phyloP scores from a whole-genome alignment of 2,329 filamentous ascomycete species.

The Xylariaceae sp. region DNA sequence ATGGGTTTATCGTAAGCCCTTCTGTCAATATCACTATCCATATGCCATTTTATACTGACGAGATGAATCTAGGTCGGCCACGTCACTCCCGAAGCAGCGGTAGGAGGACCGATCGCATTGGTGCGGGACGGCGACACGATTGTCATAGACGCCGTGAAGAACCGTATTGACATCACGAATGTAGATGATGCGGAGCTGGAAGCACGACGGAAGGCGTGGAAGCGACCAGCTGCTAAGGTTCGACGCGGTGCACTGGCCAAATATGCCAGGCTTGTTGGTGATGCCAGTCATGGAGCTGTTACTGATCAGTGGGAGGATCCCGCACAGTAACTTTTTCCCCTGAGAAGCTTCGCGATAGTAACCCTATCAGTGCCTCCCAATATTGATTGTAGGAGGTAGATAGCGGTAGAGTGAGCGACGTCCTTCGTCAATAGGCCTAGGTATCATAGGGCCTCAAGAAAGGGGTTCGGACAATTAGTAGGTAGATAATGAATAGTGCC shows the following conservation, averaged over 20 bases:
- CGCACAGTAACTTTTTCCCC: no score
- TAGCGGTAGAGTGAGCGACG: no score
- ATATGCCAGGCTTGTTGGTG: slow-evolving; percentile 80
- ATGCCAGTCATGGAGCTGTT: slow-evolving; percentile 86
- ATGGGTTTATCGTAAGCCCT: slow-evolving; percentile 39
- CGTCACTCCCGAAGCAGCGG: slow-evolving; percentile 83
- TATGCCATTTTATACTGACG: slow-evolving; percentile 28
- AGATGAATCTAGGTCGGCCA: slow-evolving; percentile 56
- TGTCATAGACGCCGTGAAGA: slow-evolving; percentile 78
- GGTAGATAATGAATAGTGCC: neutral
- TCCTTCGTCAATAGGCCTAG: no score
- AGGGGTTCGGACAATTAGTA: neutral
- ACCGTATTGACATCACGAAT: slow-evolving; percentile 61
- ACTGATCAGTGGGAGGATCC: slow-evolving; percentile 58
- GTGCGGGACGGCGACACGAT: slow-evolving; percentile 76
- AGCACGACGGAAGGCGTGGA: slow-evolving; percentile 60
- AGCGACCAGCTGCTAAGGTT: slow-evolving; percentile 62
- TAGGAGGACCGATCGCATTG: slow-evolving; percentile 81
- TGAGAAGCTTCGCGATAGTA: no score
- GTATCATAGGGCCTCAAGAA: no score
- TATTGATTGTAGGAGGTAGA: no score
- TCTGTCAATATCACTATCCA: neutral
- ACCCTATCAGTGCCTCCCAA: no score
- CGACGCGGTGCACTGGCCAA: slow-evolving; percentile 83
- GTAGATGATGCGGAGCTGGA: slow-evolving; percentile 66